Evolutionary conservation across 2,329 filamentous ascomycete species (phyloP).

Genomic region (Madurella mycetomatis): DNA sequence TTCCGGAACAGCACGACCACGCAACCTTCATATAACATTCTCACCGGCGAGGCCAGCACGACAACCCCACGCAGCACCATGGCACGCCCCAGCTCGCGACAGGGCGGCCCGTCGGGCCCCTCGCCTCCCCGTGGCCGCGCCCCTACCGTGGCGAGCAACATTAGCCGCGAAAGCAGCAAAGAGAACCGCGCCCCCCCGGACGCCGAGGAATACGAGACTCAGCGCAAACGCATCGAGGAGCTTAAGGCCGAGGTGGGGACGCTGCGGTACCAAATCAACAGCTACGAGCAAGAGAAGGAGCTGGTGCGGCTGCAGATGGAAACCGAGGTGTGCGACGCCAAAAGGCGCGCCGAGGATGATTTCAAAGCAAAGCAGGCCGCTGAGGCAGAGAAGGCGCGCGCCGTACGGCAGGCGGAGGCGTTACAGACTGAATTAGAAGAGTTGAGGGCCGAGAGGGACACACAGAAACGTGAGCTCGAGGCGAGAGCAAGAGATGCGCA

Average conservation of each 20-base stretch:
- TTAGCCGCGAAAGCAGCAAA: conserved; percentile 55
- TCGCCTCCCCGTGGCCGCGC: conserved; percentile 22
- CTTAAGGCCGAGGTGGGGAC: conserved; percentile 87
- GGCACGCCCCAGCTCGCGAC: conserved; percentile 25
- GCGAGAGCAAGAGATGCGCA: conserved; percentile 65
- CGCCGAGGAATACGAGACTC: conserved; percentile 55
- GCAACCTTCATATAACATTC: conserved; percentile 37
- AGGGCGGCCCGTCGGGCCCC: conserved; percentile 18
- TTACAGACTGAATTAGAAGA: conserved; percentile 49
- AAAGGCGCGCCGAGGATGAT: conserved; percentile 79
- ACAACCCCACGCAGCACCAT: conserved; percentile 15
- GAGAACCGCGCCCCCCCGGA: conserved; percentile 57
- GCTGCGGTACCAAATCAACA: conserved; percentile 81
- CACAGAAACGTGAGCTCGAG: conserved; percentile 62
- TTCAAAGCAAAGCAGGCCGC: conserved; percentile 62
- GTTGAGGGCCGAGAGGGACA: conserved; percentile 45
- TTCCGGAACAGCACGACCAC: conserved; percentile 27
- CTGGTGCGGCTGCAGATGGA: conserved; percentile 73
- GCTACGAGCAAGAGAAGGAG: conserved; percentile 81
- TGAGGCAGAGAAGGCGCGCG: conserved; percentile 51
- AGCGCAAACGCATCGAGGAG: conserved; percentile 62
- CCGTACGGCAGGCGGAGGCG: conserved; percentile 46
- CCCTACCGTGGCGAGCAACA: conserved; percentile 33
- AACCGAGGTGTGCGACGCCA: conserved; percentile 75
- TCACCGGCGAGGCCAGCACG: conserved; percentile 32